Percentiles rank a stretch among this genome's conserved stretches.
Evolutionary conservation across 176 grass and related monocot genomes (phyloP).

Genomic region (Eleusine coracana): DNA sequence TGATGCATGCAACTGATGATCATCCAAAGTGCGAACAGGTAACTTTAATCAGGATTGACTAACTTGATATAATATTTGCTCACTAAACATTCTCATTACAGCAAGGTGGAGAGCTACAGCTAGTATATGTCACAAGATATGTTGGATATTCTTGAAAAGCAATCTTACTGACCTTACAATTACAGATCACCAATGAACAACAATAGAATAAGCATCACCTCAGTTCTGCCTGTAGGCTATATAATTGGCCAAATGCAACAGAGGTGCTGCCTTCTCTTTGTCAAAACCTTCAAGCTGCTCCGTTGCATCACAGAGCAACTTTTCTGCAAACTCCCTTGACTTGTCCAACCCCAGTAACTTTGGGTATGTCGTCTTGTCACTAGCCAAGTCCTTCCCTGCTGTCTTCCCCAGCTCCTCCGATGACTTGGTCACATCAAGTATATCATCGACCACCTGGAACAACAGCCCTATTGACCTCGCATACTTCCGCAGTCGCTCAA

Average conservation of each 20-base stretch:
- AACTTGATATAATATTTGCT: conserved; percentile 20
- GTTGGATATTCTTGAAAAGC: conserved; percentile 32
- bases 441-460: conserved; percentile 92
- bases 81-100: conserved; percentile 41
- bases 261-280: conserved; percentile 61
- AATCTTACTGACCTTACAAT: conserved; percentile 32
- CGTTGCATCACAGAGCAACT: conserved; percentile 57
- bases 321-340: conserved; percentile 67
- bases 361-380: conserved; percentile 82
- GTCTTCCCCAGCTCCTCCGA: conserved; percentile 81
- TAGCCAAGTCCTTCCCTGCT: conserved; percentile 77
- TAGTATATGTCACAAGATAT: conserved; percentile 35
- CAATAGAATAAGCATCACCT: conserved; percentile 42
- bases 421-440: conserved; percentile 81
- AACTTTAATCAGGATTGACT: conserved; percentile 30
- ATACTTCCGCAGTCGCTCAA: conserved; percentile 60
- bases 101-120: conserved; percentile 36
- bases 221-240: conserved; percentile 75
- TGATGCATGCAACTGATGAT: not conserved
- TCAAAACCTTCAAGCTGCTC: conserved; percentile 64
- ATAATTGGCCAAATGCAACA: conserved; percentile 82
- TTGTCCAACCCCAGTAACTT: conserved; percentile 74
- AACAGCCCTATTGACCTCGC: conserved; percentile 71
- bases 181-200: conserved; percentile 37
- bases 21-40: not conserved